Evolutionary conservation across 148 eudicot species (phyloP), one percentile per base, ranked within the genome.

Genomic region (Limonium bicolor): DNA sequence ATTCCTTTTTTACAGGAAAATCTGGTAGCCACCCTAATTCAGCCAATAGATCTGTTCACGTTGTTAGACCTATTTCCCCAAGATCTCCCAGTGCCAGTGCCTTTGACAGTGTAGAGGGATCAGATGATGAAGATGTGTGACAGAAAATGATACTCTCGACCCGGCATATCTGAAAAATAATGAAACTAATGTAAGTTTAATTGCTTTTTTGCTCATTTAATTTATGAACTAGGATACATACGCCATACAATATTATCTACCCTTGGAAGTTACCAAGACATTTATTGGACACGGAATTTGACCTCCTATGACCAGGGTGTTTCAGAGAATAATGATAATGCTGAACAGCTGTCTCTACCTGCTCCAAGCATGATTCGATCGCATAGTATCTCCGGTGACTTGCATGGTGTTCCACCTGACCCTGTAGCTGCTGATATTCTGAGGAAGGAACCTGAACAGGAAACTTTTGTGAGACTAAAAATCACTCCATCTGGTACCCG

Each of bases 401-500:
- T 92, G 36, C 99, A 92, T 63, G 86, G 99, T 40, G 95, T 85
- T 43, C 99, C 68, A 59, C 87, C 95, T 48, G 88, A 92, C 59
- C 99, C 99, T 14, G 81, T 92, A 53, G 88, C 99, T 43, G 99
- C 99, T 42, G 99, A 92, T 70, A 92, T 92, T 62, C 73, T 92
- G 16, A 65, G 99, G 74, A 92, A 81, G 71, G 99, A 92, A 61
- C 99, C 99, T 27, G 99, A 92, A 63, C 99, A 92, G 14, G 99
- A 85, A 60, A 92, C 88, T 53, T 92, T 92, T 78, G 95, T 85
- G 20, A 84, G 88, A 27, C 73, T 92, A 45, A 92, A 65, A 62
- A 85, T 92, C 48, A 43, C 76, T 46, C 99, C 99, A 12, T 44
- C 60, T 51, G 99, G 99, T 92, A 78, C 34, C 16, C 38, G 21